Evolutionary conservation across 306 rosid genomes (phyloP), one percentile per base, ranked within the genome.

Genomic region (Lagenaria siceraria): DNA sequence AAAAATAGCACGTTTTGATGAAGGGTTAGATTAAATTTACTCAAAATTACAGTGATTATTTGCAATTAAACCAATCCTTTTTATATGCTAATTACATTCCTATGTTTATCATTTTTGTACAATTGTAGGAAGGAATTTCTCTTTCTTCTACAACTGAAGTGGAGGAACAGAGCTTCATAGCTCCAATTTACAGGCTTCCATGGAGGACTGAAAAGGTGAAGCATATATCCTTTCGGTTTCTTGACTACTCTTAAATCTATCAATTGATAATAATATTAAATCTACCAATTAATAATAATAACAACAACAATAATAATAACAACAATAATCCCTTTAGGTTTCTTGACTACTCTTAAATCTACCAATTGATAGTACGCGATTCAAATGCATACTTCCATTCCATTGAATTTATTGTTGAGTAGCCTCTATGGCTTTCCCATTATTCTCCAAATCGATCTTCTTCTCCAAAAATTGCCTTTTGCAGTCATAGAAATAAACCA

Each of bases 401-500:
- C 21, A 64, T 35, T 64, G 15, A 42, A 40, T 21, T 69, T 24
- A 69, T 14, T 13, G 75, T 69, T 69, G 56, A 69, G 18, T 24
- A 43, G 75, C 36, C 29, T 40, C 54, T 1, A 19, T 64, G 18
- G 27, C 61, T 74, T 75, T 22, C 66, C 78, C 78, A 52, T 62
- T 29, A 29, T 55, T 36, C 65, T 75, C 78, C 52, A 56, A 43
- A 58, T 76, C 79, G 19, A 76, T 56, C 81, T 86, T 83, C 90
- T 83, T 90, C 82, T 84, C 86, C 60, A 83, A 8, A 72, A 81
- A 70, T 46, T 85, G 29, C 73, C 75, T 82, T 77, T 88, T 82
- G 79, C 89, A 87, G 61, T 87, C 97, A 51, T 58, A 25, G 81
- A 83, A 90, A 83, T 93, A 88, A 54, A 83, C 77, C 72, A 86